phyloP scores from a whole-genome alignment of 495 filamentous ascomycete species.

The Mytilinidion resinicola region DNA sequence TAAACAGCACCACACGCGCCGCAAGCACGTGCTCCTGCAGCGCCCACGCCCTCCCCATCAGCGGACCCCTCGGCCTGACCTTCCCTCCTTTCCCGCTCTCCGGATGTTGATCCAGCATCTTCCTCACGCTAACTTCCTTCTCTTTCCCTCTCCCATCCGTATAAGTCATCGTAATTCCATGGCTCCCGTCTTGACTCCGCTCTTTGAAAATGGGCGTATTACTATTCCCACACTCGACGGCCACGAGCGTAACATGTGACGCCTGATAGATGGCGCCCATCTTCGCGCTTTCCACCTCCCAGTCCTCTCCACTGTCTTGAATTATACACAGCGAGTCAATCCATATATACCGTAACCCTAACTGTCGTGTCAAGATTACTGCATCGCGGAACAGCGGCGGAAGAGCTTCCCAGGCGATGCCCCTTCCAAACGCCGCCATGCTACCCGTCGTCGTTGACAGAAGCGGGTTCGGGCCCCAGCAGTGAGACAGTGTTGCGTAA shows the following conservation, averaged over 20 bases:
- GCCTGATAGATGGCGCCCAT: constrained; percentile 3
- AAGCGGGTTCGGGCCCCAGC: constrained; percentile 14
- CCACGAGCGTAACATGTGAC: background rate
- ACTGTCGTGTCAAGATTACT: constrained; percentile 1
- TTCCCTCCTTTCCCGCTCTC: background rate
- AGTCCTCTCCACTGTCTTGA: constrained; percentile 3
- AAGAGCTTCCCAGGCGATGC: constrained; percentile 1
- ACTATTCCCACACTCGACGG: background rate
- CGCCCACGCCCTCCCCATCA: constrained; percentile 11
- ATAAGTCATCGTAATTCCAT: background rate
- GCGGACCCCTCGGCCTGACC: background rate
- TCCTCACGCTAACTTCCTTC: background rate
- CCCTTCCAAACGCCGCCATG: background rate
- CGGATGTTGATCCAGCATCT: background rate
- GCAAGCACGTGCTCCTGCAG: constrained; percentile 17
- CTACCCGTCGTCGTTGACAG: constrained; percentile 2
- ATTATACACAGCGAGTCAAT: constrained; percentile 16
- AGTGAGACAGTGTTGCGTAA: constrained; percentile 17
- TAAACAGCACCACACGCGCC: constrained; percentile 14
- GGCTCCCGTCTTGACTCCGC: background rate
- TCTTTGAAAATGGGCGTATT: background rate
- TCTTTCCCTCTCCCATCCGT: background rate
- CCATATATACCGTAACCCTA: constrained; percentile 11
- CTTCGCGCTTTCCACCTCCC: background rate
- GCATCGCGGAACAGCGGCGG: constrained; percentile 8